Evolutionary conservation across 768 basidiomycete species (phyloP).

Genomic region (Russula olivacea): DNA sequence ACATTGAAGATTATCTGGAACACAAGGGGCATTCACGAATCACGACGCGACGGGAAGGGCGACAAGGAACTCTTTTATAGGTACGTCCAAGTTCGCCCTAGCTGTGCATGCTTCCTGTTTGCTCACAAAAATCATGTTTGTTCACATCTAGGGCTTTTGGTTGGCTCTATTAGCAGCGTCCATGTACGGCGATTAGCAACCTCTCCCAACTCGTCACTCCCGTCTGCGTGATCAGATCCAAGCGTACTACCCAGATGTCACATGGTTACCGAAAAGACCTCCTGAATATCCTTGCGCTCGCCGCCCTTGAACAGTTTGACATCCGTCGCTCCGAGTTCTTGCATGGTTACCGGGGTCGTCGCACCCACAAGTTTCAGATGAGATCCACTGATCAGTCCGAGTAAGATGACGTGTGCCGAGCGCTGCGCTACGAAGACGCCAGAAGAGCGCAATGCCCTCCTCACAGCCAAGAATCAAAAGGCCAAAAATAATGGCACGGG

Average conservation of each 20-base stretch:
- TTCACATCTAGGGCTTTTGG: conserved; percentile 44
- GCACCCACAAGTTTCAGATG: too few species aligned
- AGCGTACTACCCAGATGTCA: conserved; percentile 26
- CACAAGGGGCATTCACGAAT: conserved; percentile 60
- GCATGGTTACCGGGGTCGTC: not conserved
- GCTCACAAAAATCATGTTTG: conserved; percentile 1
- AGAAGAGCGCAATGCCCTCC: not conserved
- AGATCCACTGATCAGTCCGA: not conserved
- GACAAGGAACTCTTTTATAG: conserved; percentile 57
- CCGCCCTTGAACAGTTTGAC: conserved; percentile 45
- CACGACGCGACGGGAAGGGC: conserved; percentile 59
- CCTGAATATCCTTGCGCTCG: conserved; percentile 59
- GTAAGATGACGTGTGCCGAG: not conserved
- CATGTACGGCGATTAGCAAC: conserved; percentile 61
- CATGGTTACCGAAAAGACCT: conserved; percentile 78
- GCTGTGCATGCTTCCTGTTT: not conserved
- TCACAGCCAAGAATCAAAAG: conserved; percentile 16
- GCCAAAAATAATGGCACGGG: conserved; percentile 19
- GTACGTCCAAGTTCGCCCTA: conserved; percentile 30
- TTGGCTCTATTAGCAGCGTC: conserved; percentile 65
- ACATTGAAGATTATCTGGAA: conserved; percentile 67
- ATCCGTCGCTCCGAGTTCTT: conserved; percentile 19
- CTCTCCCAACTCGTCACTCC: conserved; percentile 19
- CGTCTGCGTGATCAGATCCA: conserved; percentile 31
- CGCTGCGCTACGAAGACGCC: conserved; percentile 28